These are phyloP conservation scores for Fraxinus latifolia DNA, from an alignment of 305 asterid species.

Conservation along the genomic window DNA sequence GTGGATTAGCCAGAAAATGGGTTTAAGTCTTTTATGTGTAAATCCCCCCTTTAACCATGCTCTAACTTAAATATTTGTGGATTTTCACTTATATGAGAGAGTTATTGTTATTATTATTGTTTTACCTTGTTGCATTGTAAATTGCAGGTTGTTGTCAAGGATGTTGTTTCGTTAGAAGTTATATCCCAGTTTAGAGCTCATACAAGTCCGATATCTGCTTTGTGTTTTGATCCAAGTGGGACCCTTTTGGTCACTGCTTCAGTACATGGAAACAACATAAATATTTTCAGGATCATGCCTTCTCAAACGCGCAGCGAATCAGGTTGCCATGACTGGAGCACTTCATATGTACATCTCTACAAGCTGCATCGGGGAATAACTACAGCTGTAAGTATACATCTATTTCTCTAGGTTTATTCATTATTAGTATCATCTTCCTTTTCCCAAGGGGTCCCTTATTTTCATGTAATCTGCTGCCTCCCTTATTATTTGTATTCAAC, in stretches of 20 bases:
- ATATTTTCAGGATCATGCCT: constrained; percentile 63
- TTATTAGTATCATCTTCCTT: constrained; percentile 18
- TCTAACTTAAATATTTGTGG: background rate
- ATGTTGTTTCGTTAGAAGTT: constrained; percentile 52
- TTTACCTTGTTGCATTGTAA: constrained; percentile 4
- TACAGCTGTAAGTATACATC: constrained; percentile 71
- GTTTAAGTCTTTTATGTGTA: background rate
- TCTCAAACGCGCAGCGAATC: constrained; percentile 43
- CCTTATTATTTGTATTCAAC: constrained; percentile 24
- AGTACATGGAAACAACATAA: constrained; percentile 63
- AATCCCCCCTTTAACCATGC: background rate
- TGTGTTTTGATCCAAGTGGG: constrained; percentile 73
- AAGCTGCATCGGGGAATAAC: constrained; percentile 94
- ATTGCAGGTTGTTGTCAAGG: constrained; percentile 65
- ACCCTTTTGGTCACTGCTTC: constrained; percentile 77
- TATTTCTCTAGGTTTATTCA: constrained; percentile 7
- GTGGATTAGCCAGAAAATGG: background rate
- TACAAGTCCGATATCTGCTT: constrained; percentile 66
- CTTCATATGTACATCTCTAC: constrained; percentile 85
- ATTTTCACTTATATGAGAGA: background rate
- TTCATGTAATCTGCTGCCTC: constrained; percentile 18
- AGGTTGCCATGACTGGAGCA: constrained; percentile 64
- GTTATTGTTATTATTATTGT: background rate
- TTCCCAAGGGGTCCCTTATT: background rate
- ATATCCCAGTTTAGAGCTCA: constrained; percentile 76